Evolutionary conservation across 495 filamentous ascomycete species (phyloP).

Genomic region (Oidiodendron maius): DNA sequence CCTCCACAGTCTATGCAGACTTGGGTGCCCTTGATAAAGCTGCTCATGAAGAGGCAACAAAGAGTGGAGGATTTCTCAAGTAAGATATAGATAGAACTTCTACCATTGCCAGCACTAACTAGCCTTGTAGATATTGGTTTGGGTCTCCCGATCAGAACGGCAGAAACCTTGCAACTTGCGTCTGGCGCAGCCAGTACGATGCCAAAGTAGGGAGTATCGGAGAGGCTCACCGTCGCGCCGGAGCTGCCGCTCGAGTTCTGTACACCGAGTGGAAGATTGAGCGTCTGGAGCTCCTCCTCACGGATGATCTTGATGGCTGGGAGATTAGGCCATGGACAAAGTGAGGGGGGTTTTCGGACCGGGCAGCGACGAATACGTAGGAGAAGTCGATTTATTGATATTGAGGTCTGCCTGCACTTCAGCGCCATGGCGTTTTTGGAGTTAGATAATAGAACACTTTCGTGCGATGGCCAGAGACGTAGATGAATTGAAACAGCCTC

Average conservation of each 20-base stretch:
- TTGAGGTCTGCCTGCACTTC: not conserved
- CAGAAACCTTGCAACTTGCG: slow-evolving; percentile 69
- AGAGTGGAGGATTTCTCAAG: slow-evolving; percentile 79
- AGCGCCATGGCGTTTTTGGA: not conserved
- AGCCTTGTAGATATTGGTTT: slow-evolving; percentile 65
- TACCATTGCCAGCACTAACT: slow-evolving; percentile 20
- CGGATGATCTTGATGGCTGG: slow-evolving; percentile 51
- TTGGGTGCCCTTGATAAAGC: slow-evolving; percentile 64
- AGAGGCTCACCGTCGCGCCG: slow-evolving; percentile 47
- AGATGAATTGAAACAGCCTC: not conserved
- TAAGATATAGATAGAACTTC: slow-evolving; percentile 27
- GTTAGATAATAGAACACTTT: not conserved
- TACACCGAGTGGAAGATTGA: slow-evolving; percentile 59
- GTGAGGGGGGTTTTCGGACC: slow-evolving; percentile 1
- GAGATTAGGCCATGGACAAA: slow-evolving; percentile 50
- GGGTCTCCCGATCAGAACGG: slow-evolving; percentile 57
- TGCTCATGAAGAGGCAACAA: slow-evolving; percentile 71
- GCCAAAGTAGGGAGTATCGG: slow-evolving; percentile 62
- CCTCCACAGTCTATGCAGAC: slow-evolving; percentile 51
- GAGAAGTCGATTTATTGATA: not conserved
- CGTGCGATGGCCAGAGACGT: not conserved
- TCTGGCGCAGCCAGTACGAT: slow-evolving; percentile 69
- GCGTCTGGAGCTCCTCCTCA: slow-evolving; percentile 54
- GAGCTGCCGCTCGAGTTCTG: slow-evolving; percentile 39
- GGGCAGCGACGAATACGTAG: too few species aligned